These are phyloP conservation scores for Corinectria fuckeliana DNA, from an alignment of 2,329 filamentous ascomycete genomes.

Conservation along the genomic window DNA sequence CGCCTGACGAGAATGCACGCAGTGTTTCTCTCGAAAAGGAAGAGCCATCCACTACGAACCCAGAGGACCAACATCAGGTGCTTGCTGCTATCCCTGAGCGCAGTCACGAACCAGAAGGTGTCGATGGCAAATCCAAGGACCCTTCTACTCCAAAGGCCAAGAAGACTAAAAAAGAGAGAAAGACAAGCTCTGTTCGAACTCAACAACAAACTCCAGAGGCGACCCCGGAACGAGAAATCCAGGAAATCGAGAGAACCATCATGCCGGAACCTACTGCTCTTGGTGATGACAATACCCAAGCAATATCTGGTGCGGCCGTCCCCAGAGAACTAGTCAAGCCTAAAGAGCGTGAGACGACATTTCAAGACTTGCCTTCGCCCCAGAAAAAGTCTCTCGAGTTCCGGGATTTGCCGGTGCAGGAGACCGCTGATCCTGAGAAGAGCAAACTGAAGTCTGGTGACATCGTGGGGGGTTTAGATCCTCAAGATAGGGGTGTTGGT, in stretches of 20 bases:
- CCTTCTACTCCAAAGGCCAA: conserved; percentile 33
- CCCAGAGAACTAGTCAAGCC: not conserved
- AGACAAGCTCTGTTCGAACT: conserved; percentile 5
- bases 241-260: not conserved
- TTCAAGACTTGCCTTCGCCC: not conserved
- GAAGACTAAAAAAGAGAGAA: conserved; percentile 40
- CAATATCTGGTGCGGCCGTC: not conserved
- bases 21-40: not conserved
- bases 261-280: not conserved
- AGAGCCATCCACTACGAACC: no score
- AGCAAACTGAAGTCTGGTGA: conserved; percentile 9
- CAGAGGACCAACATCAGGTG: not conserved
- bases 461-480: not conserved
- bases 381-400: not conserved
- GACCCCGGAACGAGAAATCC: conserved; percentile 9
- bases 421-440: conserved; percentile 8
- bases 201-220: conserved; percentile 12
- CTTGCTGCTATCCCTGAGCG: not conserved
- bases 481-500: not conserved
- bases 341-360: not conserved
- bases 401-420: not conserved
- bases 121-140: not conserved
- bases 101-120: not conserved
- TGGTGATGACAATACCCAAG: not conserved
- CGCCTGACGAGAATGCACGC: not conserved